Conservation (phyloP, 257 asterid genomes). For the Nicotiana tabacum region DNA sequence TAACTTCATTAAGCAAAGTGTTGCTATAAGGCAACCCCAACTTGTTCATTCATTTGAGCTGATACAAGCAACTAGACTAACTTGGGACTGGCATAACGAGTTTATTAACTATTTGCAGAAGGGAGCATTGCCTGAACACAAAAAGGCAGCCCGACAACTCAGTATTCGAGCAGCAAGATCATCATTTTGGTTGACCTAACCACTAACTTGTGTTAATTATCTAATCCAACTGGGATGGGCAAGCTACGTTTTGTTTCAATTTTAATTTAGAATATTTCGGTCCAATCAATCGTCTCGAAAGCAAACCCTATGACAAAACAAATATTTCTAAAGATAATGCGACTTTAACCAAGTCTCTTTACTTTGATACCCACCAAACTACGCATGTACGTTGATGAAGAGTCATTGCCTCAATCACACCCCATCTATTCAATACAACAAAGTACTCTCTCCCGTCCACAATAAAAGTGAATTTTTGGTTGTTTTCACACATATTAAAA, state of each 20-base stretch:
- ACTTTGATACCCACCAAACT: background rate
- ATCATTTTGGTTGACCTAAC: too few relatives aligned
- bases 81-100: too few relatives aligned
- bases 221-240: background rate
- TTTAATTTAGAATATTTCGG: background rate
- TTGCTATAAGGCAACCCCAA: background rate
- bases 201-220: background rate
- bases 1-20: background rate
- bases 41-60: background rate
- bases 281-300: background rate
- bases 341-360: background rate
- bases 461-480: too few relatives aligned
- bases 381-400: background rate
- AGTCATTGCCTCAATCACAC: background rate
- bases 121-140: too few relatives aligned
- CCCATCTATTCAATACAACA: background rate
- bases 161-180: too few relatives aligned
- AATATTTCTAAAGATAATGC: too few relatives aligned
- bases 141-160: too few relatives aligned
- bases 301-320: too few relatives aligned
- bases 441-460: too few relatives aligned
- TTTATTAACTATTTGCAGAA: too few relatives aligned
- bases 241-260: background rate
- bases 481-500: too few relatives aligned
- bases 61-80: too few relatives aligned